Conservation (phyloP, 1,139 yeast genomes). For the Sugiyamaella sp. region DNA sequence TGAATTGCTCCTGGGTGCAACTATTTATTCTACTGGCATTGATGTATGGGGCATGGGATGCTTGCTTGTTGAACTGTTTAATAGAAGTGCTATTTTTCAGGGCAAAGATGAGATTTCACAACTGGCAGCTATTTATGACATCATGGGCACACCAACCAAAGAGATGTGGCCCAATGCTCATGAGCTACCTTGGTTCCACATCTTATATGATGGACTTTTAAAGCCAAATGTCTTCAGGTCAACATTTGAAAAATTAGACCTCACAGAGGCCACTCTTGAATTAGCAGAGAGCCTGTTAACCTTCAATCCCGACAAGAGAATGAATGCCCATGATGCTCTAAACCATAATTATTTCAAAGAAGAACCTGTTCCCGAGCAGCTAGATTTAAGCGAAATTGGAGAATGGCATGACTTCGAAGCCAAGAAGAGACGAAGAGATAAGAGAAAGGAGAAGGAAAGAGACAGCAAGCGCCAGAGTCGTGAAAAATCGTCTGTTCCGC, state of each 20-base stretch:
- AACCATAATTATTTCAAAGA: conserved; percentile 69
- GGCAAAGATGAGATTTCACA: conserved; percentile 91
- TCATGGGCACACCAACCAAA: conserved; percentile 83
- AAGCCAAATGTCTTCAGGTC: conserved; percentile 53
- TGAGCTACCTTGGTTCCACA: conserved; percentile 88
- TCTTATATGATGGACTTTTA: conserved; percentile 64
- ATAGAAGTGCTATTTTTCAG: conserved; percentile 75
- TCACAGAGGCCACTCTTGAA: conserved; percentile 62
- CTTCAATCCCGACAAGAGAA: conserved; percentile 69
- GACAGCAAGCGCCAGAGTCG: conserved; percentile 22
- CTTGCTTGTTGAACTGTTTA: conserved; percentile 77
- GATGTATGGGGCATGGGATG: conserved; percentile 99
- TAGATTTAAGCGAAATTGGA: conserved; percentile 59
- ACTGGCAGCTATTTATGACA: conserved; percentile 68
- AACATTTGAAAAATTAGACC: conserved; percentile 45
- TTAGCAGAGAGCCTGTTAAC: conserved; percentile 64
- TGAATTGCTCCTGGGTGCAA: conserved; percentile 84
- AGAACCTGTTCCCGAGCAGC: conserved; percentile 61
- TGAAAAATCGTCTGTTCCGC: conserved; percentile 6
- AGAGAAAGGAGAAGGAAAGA: conserved; percentile 52
- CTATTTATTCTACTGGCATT: conserved; percentile 86
- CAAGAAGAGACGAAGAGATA: conserved; percentile 71
- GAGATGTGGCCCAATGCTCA: conserved; percentile 80
- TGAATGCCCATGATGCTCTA: conserved; percentile 64
- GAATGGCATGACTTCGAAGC: conserved; percentile 99